Evolutionary conservation across 2,329 filamentous ascomycete genomes (phyloP).

Genomic region (Hymenoscyphus fraxineus): DNA sequence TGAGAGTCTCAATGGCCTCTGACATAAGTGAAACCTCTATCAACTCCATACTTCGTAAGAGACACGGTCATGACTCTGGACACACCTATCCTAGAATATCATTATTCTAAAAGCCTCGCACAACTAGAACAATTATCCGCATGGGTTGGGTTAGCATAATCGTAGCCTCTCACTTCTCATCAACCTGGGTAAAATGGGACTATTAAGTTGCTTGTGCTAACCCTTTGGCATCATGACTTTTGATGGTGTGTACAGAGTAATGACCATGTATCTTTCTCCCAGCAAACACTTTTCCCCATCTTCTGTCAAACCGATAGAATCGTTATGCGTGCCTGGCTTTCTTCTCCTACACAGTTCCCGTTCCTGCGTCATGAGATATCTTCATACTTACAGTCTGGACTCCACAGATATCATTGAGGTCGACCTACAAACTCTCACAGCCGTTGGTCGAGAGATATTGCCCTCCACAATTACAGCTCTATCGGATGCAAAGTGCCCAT

Average conservation of each 20-base stretch:
- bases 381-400: neutral
- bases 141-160: too few relatives aligned
- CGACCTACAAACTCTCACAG: slow-evolving; percentile 68
- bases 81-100: too few relatives aligned
- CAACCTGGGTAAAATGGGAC: too few relatives aligned
- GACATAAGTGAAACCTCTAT: neutral
- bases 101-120: too few relatives aligned
- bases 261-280: neutral
- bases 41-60: neutral
- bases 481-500: slow-evolving; percentile 61
- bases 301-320: neutral
- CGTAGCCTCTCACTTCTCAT: too few relatives aligned
- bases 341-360: neutral
- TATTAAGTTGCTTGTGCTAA: too few relatives aligned
- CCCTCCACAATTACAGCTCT: slow-evolving; percentile 81
- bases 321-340: neutral
- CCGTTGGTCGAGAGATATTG: slow-evolving; percentile 67
- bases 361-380: neutral
- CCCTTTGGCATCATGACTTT: too few relatives aligned
- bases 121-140: too few relatives aligned
- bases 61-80: too few relatives aligned
- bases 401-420: slow-evolving; percentile 67
- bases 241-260: too few relatives aligned
- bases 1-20: neutral
- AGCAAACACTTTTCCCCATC: neutral